Base-by-base conservation (phyloP, 257 asterid genomes). In the Solanum neorickii region DNA sequence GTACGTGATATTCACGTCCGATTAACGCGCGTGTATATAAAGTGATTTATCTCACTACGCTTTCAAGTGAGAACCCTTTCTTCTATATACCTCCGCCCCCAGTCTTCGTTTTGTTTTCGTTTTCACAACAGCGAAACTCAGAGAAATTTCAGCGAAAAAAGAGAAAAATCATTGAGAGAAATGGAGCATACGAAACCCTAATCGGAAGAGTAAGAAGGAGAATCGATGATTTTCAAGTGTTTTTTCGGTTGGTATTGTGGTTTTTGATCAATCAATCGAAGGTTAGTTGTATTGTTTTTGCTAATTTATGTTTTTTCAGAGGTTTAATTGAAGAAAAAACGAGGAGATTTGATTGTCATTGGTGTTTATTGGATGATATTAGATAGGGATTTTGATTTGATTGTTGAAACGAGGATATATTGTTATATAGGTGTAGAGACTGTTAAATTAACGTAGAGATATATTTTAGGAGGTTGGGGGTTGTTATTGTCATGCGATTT, bases 61-160 rank as follows among this genome's bases (percentile, higher is more conserved):
- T 56, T 56, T 56, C 25, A 20, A 56, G 66, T 56, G 66, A 14
- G 92, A 91, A 86, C 92, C 92, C 92, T 88, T 74, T 88, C 90
- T 86, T 89, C 92, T 92, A 85, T 85, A 88, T 86, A 80, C 94
- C 94, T 93, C 96, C 97, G 97, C 97, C 94, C 95, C 94, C 87
- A 86, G 73, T 33, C 87, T 80, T 91, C 90, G 41, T 52, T 52
- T 35, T 52, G 21, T 47, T 72, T n/a, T 42, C 60, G 27, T 86
- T 44, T 69, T 49, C 14, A 86, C 47, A 89, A 86, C 84, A 60
- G 12, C 42, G 23, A 41, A 70, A 42, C 75, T 49, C 65, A 80
- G 78, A 75, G 65, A 76, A 84, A 89, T 44, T 87, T 83, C 27
- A 62, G 5, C 84, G 16, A 86, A 82, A 80, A 75, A 70, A 12